A percentile compares a stretch with the other conserved stretches of the same genome.
Conservation (phyloP, 306 rosid species). For the Trichosanthes cucumerina region DNA sequence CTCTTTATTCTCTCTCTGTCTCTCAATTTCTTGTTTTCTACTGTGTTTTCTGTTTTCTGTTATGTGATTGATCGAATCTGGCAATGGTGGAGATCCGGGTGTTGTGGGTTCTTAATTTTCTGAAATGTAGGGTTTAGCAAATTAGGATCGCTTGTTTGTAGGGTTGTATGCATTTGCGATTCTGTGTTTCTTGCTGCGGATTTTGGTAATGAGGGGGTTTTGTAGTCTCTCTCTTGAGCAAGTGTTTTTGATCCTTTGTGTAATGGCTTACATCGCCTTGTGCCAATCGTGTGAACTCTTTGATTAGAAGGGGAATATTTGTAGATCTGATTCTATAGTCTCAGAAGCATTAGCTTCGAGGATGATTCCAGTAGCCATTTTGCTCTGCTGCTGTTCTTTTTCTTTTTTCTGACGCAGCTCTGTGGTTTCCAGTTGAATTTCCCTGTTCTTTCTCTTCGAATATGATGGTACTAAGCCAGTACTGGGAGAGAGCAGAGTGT, state of each 20-base stretch:
- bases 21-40: background rate
- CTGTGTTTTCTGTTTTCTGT: background rate
- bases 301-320: background rate
- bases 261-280: background rate
- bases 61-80: background rate
- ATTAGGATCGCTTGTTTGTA: background rate
- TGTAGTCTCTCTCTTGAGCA: background rate
- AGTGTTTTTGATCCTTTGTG: background rate
- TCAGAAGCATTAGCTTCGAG: conserved; percentile 1
- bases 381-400: background rate
- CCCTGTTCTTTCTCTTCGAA: background rate
- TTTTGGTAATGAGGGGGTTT: background rate
- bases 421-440: background rate
- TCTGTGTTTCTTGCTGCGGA: background rate
- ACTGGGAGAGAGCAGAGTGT: conserved; percentile 9
- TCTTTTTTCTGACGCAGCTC: background rate
- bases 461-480: background rate
- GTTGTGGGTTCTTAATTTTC: background rate
- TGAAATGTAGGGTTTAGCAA: conserved; percentile 5
- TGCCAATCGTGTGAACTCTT: background rate
- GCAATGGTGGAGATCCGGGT: conserved; percentile 12
- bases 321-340: conserved; percentile 30
- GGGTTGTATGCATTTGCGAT: background rate
- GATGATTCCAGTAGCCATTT: conserved; percentile 22
- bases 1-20: background rate